Evolutionary conservation across 2,329 filamentous ascomycete species (phyloP), one percentile per base, ranked within the genome.

Genomic region (Hypoxylon rubiginosum): DNA sequence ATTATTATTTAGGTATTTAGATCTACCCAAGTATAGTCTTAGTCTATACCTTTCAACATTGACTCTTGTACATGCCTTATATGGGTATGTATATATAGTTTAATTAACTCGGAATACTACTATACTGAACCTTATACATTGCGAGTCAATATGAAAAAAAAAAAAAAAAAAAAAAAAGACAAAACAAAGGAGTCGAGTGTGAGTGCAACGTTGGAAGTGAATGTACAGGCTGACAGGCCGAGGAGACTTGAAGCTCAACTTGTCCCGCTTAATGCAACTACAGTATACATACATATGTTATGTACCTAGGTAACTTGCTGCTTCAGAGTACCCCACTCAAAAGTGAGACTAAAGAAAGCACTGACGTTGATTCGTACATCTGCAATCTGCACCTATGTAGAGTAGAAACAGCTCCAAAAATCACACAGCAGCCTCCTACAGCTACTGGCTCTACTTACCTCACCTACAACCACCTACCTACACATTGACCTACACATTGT

Each of bases 351-450:
- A 62, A 53, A 50, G 39, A 41, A 57, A 65, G 62, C 58, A 66
- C 58, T 66, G 62, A 68, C 66, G 66, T 68, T 62, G 26, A 67
- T 39, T 58, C 36, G 46, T 52, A 39, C 48, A 53, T 52, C 41
- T n/a, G 7, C 17, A 43, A 9, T 34, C 26, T 28, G 26, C 26
- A n/a, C n/a, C n/a, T n/a, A n/a, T n/a, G n/a, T 28, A 28, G 26
- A 8, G 52, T 48, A 52, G 54, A 43, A 41, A 59, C 41, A 65
- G 62, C 62, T 65, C 62, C 52, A 60, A 53, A 61, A n/a, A n/a
- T 50, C 53, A 52, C 26, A 55, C 57, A 65, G 48, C 58, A 49
- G 52, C 53, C 52, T 58, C n/a, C 36, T 17, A 48, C 39, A 43
- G 32, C 19, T 45, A 46, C 34, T 26, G 46, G 53, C 28, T 19